Base-by-base conservation (phyloP, 2,329 filamentous ascomycete species). In the Paecilomyces dactylethromorphus region DNA sequence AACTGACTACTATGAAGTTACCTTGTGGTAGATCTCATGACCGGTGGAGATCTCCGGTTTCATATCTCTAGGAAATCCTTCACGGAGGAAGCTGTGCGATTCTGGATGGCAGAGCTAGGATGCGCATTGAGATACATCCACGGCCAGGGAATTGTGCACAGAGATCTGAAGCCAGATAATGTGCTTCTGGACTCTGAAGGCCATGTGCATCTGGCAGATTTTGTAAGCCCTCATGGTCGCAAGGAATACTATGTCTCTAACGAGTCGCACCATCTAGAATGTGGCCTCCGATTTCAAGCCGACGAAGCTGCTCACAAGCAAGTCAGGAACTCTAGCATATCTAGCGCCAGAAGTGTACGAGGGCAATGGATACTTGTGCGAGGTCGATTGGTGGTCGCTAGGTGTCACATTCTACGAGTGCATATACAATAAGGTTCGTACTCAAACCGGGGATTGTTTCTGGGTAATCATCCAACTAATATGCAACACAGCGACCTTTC, bases 331-430 rank as follows among this genome's bases (percentile, higher is more conserved):
- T 0, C 79, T 99, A 59, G 94, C 94, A 57, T 99, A 99, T 71
- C 85, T 99, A 7, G 92, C 93, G 1, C 94, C 94, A 3, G 94
- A 99, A 74, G 94, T 97, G 1, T 99, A 97, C 69, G 84, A 87
- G 64, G 93, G 93, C 54, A 88, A 87, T 62, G 94, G 94, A 45
- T 99, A 99, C 71, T 87, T 90, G 60, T 86, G 87, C 53, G 90
- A 94, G 66, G 92, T 94, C 50, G 94, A 99, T 73, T 99, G 94
- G 94, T 99, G 94, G 94, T 97, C 94, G 5, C 78, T 99, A 22
- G 94, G 94, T 54, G 94, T 99, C 53, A 84, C 96, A n/a, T 97
- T 97, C 74, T 99, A 97, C 75, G 94, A 99, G 75, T 97, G 94
- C 82, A 97, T 99, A 64, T 99, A 97, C 79, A 96, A 95, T 79